These are phyloP conservation scores for Cordyceps javanica DNA, from an alignment of 2,329 filamentous ascomycete genomes.

Conservation along the genomic window DNA sequence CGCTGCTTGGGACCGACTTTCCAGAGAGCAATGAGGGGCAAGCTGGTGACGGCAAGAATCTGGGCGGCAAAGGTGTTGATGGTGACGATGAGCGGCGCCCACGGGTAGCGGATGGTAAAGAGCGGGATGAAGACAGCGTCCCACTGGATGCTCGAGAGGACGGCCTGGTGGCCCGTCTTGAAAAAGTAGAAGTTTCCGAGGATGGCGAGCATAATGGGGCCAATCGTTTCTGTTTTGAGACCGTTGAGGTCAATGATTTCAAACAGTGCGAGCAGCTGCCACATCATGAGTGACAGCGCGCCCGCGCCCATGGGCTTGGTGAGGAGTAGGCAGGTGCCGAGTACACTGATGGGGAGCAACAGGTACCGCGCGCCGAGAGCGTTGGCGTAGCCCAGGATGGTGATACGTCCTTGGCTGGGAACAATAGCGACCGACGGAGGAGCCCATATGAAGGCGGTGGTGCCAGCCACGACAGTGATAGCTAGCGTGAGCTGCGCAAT, in stretches of 20 bases:
- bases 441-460: constrained; percentile 77
- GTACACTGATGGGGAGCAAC: constrained; percentile 72
- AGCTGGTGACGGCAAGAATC: constrained; percentile 71
- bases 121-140: constrained; percentile 90
- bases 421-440: constrained; percentile 77
- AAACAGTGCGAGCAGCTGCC: constrained; percentile 79
- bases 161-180: constrained; percentile 94
- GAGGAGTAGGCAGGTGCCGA: constrained; percentile 69
- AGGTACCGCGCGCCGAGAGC: constrained; percentile 88
- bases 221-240: constrained; percentile 64
- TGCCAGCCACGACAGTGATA: constrained; percentile 75
- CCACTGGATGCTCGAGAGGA: constrained; percentile 86
- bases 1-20: constrained; percentile 73
- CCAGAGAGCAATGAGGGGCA: constrained; percentile 82
- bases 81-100: constrained; percentile 72
- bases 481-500: constrained; percentile 76
- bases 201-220: constrained; percentile 77
- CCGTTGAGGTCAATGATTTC: constrained; percentile 57
- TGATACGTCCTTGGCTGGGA: constrained; percentile 52
- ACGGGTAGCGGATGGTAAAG: constrained; percentile 77
- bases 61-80: constrained; percentile 88
- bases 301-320: constrained; percentile 94
- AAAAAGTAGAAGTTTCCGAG: constrained; percentile 94
- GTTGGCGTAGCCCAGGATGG: constrained; percentile 86
- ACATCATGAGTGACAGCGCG: constrained; percentile 72